phyloP scores from a whole-genome alignment of 1,284 basidiomycete genomes.

The Malassezia nana region DNA sequence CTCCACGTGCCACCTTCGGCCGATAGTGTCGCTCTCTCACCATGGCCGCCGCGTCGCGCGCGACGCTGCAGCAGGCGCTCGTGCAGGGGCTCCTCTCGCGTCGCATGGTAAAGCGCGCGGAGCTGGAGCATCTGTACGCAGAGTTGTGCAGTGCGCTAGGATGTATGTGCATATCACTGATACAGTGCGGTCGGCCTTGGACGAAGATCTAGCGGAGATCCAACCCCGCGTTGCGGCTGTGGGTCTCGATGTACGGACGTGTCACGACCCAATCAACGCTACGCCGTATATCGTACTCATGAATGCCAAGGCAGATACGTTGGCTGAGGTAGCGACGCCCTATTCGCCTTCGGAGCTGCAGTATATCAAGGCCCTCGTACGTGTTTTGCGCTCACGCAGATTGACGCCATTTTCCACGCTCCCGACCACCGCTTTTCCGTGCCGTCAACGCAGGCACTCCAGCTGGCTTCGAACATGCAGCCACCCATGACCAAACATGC shows the following conservation, averaged over 20 bases:
- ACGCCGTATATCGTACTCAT: conserved; percentile 24
- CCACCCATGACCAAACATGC: conserved; percentile 15
- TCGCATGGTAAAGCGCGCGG: neutral
- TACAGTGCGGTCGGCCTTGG: neutral
- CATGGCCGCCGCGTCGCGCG: neutral
- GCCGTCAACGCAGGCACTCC: conserved; percentile 14
- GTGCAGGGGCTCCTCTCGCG: conserved; percentile 14
- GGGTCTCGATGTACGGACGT: conserved; percentile 30
- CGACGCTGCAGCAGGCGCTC: conserved; percentile 12
- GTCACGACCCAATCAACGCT: conserved; percentile 24
- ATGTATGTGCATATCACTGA: neutral
- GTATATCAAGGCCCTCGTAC: conserved; percentile 29
- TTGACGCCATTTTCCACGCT: conserved; percentile 3
- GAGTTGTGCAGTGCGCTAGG: neutral
- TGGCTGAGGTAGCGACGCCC: conserved; percentile 34
- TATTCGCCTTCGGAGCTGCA: conserved; percentile 31
- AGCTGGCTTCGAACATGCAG: conserved; percentile 6
- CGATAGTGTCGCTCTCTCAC: neutral
- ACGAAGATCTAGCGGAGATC: conserved; percentile 7
- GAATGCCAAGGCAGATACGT: conserved; percentile 31
- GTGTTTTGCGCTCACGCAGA: neutral
- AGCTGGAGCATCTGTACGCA: neutral
- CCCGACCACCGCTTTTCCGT: conserved; percentile 2
- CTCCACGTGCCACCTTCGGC: conserved; percentile 8
- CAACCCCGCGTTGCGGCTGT: conserved; percentile 10